Percentiles rank a stretch among this genome's conserved stretches.
phyloP scores from a whole-genome alignment of 139 green algal species.

The Asterochloris sp. region DNA sequence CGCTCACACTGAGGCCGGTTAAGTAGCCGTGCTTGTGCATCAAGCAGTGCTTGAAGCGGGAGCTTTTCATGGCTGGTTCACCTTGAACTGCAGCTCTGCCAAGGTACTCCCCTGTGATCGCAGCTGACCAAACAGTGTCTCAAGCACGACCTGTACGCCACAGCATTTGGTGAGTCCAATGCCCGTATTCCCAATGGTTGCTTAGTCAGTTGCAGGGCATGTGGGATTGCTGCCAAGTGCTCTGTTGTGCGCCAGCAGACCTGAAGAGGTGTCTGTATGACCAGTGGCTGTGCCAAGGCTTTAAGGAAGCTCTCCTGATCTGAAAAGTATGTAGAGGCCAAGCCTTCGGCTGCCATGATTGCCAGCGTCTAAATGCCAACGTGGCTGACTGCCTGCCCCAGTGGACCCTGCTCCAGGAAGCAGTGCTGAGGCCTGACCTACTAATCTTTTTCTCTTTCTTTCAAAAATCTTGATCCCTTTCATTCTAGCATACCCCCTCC shows the following conservation, averaged over 20 bases:
- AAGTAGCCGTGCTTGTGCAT: background rate
- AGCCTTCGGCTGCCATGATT: too few species aligned
- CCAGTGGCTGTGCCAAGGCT: constrained; percentile 8
- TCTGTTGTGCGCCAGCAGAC: background rate
- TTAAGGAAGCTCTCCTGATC: background rate
- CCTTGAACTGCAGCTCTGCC: background rate
- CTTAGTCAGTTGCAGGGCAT: too few species aligned
- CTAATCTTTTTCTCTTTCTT: background rate
- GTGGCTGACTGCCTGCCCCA: too few species aligned
- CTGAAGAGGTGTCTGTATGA: constrained; percentile 16
- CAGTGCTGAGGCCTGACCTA: too few species aligned
- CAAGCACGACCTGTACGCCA: constrained; percentile 5
- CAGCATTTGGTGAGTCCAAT: background rate
- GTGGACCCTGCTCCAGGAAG: too few species aligned
- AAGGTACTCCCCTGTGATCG: background rate
- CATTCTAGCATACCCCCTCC: background rate
- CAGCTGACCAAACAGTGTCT: constrained; percentile 1
- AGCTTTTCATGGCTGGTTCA: background rate
- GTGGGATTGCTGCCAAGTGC: background rate
- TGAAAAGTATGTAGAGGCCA: too few species aligned
- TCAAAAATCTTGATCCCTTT: background rate
- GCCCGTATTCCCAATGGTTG: background rate
- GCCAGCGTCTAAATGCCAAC: too few species aligned
- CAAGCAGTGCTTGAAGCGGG: background rate
- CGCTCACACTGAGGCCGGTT: background rate